phyloP scores from a whole-genome alignment of 805 yeast species.

The Ogataea philodendri region DNA sequence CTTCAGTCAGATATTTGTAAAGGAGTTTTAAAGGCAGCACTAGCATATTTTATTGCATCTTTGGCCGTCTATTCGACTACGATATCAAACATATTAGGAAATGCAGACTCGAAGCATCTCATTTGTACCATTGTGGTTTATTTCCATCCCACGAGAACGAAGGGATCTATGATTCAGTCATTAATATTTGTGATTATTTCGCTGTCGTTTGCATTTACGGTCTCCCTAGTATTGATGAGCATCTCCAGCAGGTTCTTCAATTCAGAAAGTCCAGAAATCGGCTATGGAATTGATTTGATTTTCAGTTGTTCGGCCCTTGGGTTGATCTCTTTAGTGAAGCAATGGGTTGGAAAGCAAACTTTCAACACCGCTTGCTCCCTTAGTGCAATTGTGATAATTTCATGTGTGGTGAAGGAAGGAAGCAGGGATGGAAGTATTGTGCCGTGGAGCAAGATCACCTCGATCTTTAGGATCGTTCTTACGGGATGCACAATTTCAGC shows the following conservation, averaged over 20 bases:
- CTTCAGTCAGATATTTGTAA: conserved; percentile 10
- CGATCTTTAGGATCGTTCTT: conserved; percentile 55
- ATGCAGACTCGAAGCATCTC: conserved; percentile 72
- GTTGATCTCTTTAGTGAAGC: conserved; percentile 65
- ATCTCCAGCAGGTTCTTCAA: conserved; percentile 45
- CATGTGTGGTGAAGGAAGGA: conserved; percentile 74
- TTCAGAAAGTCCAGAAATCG: conserved; percentile 40
- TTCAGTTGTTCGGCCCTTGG: conserved; percentile 60
- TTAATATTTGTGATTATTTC: conserved; percentile 57
- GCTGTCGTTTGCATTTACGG: conserved; percentile 49
- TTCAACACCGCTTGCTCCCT: conserved; percentile 81
- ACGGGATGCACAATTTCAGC: conserved; percentile 61
- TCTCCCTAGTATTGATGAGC: conserved; percentile 52
- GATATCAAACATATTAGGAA: conserved; percentile 53
- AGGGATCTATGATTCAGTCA: conserved; percentile 79
- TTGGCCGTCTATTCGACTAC: conserved; percentile 61
- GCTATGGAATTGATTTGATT: conserved; percentile 53
- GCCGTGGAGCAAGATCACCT: conserved; percentile 51
- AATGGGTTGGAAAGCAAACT: conserved; percentile 59
- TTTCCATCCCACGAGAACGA: conserved; percentile 77
- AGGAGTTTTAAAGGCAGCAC: conserved; percentile 58
- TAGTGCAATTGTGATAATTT: conserved; percentile 67
- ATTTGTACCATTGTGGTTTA: conserved; percentile 82
- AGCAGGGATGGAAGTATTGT: conserved; percentile 55
- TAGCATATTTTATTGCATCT: conserved; percentile 75